A percentile compares a stretch with the other conserved stretches of the same genome.
Conservation (phyloP, 2,329 filamentous ascomycete genomes). For the Colletotrichum destructivum region DNA sequence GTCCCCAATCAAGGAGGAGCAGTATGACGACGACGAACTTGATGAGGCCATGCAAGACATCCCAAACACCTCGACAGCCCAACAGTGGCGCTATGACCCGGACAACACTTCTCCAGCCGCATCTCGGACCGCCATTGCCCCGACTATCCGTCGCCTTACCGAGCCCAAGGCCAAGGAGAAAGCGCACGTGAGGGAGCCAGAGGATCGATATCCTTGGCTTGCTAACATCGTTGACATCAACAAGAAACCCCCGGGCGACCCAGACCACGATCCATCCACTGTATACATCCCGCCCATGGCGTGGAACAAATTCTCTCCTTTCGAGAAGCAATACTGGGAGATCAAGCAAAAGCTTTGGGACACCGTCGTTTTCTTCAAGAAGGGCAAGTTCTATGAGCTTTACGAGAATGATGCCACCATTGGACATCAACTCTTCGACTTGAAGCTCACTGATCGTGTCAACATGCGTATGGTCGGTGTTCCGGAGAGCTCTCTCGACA, state of each 20-base stretch:
- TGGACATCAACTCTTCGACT: constrained; percentile 95
- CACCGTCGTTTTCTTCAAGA: constrained; percentile 99
- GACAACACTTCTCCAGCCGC: constrained; percentile 56
- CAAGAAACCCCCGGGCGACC: constrained; percentile 81
- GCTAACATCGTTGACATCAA: constrained; percentile 89
- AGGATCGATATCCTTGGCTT: constrained; percentile 91
- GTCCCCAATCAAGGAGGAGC: constrained; percentile 57
- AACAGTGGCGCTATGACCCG: constrained; percentile 82
- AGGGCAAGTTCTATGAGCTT: constrained; percentile 98
- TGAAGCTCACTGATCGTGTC: constrained; percentile 97
- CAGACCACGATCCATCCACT: constrained; percentile 92
- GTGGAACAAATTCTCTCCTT: constrained; percentile 88
- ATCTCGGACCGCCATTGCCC: constrained; percentile 32
- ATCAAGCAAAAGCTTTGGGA: constrained; percentile 99
- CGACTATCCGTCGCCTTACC: constrained; percentile 41
- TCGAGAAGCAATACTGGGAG: constrained; percentile 99
- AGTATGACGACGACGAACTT: constrained; percentile 63
- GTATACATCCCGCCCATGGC: constrained; percentile 89
- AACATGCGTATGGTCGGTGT: constrained; percentile 99
- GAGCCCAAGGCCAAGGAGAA: constrained; percentile 69
- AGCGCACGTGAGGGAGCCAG: constrained; percentile 85
- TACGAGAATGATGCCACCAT: constrained; percentile 98
- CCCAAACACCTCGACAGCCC: constrained; percentile 79
- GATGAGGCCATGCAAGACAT: constrained; percentile 71
- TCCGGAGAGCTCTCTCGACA: constrained; percentile 92